Evolutionary conservation across 352 stramenopile genomes (phyloP).

Genomic region (Pythium plurisporium): DNA sequence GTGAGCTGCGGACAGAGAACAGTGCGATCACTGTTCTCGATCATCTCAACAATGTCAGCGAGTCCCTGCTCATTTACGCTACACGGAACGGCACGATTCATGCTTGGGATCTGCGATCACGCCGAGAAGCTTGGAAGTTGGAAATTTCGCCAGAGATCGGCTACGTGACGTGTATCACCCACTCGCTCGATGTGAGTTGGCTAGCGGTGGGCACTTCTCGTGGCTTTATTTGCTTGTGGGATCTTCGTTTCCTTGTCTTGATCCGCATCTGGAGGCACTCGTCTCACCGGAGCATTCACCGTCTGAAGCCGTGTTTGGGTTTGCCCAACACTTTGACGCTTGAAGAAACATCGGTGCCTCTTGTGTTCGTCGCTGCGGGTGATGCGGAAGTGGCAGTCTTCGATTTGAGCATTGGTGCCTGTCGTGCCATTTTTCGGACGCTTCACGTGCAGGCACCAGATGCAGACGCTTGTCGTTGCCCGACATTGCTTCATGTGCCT

Average conservation of each 20-base stretch:
- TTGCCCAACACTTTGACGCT: slow-evolving; percentile 75
- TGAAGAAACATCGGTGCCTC: slow-evolving; percentile 74
- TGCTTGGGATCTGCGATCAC: slow-evolving; percentile 91
- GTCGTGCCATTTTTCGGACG: slow-evolving; percentile 90
- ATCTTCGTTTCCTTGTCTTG: slow-evolving; percentile 94
- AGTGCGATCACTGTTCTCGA: slow-evolving; percentile 94
- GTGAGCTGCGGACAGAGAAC: slow-evolving; percentile 73
- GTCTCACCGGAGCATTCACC: slow-evolving; percentile 86
- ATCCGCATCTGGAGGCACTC: slow-evolving; percentile 97
- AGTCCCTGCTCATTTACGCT: slow-evolving; percentile 92
- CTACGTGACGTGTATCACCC: slow-evolving; percentile 93
- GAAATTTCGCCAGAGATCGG: slow-evolving; percentile 92
- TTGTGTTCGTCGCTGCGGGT: slow-evolving; percentile 93
- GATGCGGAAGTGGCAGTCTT: slow-evolving; percentile 91
- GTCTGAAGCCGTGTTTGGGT: slow-evolving; percentile 78
- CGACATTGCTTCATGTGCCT: slow-evolving; percentile 66
- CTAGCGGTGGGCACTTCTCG: slow-evolving; percentile 91
- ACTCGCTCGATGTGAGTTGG: slow-evolving; percentile 95
- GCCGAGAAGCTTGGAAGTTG: slow-evolving; percentile 90
- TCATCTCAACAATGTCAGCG: slow-evolving; percentile 94
- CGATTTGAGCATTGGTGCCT: slow-evolving; percentile 86
- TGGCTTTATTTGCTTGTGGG: slow-evolving; percentile 95
- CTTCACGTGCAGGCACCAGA: slow-evolving; percentile 75
- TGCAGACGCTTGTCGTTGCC: slow-evolving; percentile 66
- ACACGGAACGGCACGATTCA: slow-evolving; percentile 89